Conservation (phyloP, 2,329 filamentous ascomycete species). For the Chaetomium sp. region DNA sequence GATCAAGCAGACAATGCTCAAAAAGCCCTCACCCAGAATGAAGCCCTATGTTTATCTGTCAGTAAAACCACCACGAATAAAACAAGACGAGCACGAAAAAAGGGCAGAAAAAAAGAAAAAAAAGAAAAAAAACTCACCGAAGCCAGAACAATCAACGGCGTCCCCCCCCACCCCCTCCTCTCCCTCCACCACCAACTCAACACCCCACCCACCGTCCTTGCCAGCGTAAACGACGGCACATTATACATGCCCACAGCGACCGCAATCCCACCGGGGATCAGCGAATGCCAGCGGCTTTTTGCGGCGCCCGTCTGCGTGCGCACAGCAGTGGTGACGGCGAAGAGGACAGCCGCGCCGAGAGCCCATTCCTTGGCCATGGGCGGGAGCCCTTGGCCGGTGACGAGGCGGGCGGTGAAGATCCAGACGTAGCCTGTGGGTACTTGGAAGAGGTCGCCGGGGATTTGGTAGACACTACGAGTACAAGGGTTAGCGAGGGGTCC, state of each 20-base stretch:
- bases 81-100: background rate
- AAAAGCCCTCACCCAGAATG: slow-evolving; percentile 84
- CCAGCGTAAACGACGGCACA: slow-evolving; percentile 89
- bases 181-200: slow-evolving; percentile 70
- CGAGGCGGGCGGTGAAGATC: slow-evolving; percentile 91
- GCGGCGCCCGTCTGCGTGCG: slow-evolving; percentile 53
- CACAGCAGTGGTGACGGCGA: slow-evolving; percentile 62
- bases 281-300: slow-evolving; percentile 57
- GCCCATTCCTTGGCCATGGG: slow-evolving; percentile 78
- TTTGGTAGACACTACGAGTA: slow-evolving; percentile 62
- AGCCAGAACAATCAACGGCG: slow-evolving; percentile 82
- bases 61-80: too few species aligned
- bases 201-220: slow-evolving; percentile 72
- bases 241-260: slow-evolving; percentile 98
- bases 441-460: slow-evolving; percentile 85
- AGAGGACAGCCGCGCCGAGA: slow-evolving; percentile 65
- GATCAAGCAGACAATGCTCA: slow-evolving; percentile 84
- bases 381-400: slow-evolving; percentile 84
- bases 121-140: slow-evolving; percentile 40
- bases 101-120: background rate
- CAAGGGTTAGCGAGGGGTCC: background rate
- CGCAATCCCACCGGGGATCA: slow-evolving; percentile 86
- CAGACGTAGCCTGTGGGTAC: slow-evolving; percentile 94
- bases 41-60: slow-evolving; percentile 51
- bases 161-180: slow-evolving; percentile 49